A percentile compares a stretch with the other conserved stretches of the same genome.
Evolutionary conservation across 768 basidiomycete species (phyloP).

Genomic region (Thelephora aurantiotincta): DNA sequence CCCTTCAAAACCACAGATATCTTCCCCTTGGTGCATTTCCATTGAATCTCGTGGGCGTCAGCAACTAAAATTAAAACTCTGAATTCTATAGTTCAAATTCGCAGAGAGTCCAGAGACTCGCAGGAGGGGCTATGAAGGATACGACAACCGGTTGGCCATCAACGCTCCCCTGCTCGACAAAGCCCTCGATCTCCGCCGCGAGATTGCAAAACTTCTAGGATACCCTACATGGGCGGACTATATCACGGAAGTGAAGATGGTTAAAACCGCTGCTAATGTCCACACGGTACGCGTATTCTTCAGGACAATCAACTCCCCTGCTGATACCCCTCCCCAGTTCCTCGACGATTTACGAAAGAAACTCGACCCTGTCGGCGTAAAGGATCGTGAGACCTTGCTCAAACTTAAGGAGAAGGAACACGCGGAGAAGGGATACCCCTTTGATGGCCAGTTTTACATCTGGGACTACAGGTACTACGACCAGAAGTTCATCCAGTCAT

Average conservation of each 20-base stretch:
- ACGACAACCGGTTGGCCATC: constrained; percentile 50
- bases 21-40: constrained; percentile 47
- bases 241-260: constrained; percentile 76
- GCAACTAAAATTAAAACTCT: neutral
- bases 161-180: constrained; percentile 62
- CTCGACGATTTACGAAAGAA: constrained; percentile 62
- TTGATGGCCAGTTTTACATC: constrained; percentile 62
- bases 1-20: constrained; percentile 79
- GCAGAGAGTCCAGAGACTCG: constrained; percentile 61
- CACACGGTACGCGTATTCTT: constrained; percentile 28
- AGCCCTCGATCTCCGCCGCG: constrained; percentile 53
- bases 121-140: constrained; percentile 45
- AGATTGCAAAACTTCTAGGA: constrained; percentile 51
- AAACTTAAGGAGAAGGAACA: constrained; percentile 68
- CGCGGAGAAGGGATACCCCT: constrained; percentile 38
- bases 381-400: constrained; percentile 54
- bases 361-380: constrained; percentile 54
- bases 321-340: constrained; percentile 33
- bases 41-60: neutral
- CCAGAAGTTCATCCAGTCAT: constrained; percentile 49
- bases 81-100: constrained; percentile 53
- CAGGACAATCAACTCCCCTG: neutral
- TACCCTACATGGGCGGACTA: constrained; percentile 81
- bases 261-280: constrained; percentile 53
- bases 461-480: constrained; percentile 81